Conservation (phyloP, 495 filamentous ascomycete genomes). For the Penicillium alfredii region DNA sequence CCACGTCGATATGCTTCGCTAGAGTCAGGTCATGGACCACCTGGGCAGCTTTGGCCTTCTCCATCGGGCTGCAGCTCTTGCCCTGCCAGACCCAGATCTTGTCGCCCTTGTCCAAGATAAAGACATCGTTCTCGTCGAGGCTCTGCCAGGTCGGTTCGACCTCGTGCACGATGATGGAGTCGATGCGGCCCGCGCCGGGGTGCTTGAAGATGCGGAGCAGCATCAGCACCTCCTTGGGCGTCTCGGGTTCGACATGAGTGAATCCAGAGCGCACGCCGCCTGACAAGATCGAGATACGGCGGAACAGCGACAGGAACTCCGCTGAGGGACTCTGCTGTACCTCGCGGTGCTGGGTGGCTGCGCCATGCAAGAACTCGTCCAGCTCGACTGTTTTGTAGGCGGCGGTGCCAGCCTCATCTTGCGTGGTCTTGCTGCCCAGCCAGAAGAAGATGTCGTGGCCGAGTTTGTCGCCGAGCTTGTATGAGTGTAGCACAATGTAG, state of each 20-base stretch:
- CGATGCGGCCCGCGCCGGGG: conserved; percentile 33
- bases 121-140: conserved; percentile 57
- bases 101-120: conserved; percentile 51
- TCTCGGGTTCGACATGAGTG: conserved; percentile 48
- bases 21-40: conserved; percentile 56
- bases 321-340: conserved; percentile 49
- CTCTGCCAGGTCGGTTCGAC: conserved; percentile 56
- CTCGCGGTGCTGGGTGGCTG: conserved; percentile 55
- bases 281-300: conserved; percentile 43
- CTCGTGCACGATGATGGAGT: conserved; percentile 52
- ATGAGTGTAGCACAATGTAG: conserved; percentile 54
- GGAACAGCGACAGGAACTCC: conserved; percentile 53
- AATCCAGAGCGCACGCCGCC: conserved; percentile 59
- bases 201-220: conserved; percentile 56
- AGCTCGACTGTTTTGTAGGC: conserved; percentile 63
- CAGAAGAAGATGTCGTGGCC: conserved; percentile 57
- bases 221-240: conserved; percentile 34
- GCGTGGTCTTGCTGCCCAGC: conserved; percentile 52
- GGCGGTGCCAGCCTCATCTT: conserved; percentile 58
- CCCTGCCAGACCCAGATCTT: conserved; percentile 66
- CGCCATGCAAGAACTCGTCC: conserved; percentile 55
- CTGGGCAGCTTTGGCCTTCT: conserved; percentile 58
- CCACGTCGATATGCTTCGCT: conserved; percentile 55
- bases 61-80: conserved; percentile 55
- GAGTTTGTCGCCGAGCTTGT: conserved; percentile 47